Conservation (phyloP, 2,329 filamentous ascomycete genomes). For the Elsinoe arachidis region DNA sequence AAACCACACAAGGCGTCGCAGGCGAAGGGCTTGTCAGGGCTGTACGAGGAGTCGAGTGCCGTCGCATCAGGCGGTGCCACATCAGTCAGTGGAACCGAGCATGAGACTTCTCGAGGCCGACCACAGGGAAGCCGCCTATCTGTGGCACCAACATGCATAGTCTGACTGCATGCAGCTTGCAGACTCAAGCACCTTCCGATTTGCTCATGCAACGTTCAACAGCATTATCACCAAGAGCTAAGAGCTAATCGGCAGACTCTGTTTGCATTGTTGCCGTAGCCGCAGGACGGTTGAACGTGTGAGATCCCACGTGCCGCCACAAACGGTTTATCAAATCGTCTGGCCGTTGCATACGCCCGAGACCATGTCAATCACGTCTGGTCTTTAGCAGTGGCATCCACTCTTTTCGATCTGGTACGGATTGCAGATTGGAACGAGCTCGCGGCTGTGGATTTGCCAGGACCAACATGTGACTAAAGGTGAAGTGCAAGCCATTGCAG, state of each 20-base stretch:
- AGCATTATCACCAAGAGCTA: background rate
- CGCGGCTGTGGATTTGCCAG: background rate
- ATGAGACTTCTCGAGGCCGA: background rate
- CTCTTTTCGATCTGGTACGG: background rate
- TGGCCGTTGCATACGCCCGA: background rate
- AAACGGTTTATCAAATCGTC: background rate
- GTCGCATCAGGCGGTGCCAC: background rate
- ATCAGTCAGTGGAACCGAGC: background rate
- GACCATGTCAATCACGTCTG: background rate
- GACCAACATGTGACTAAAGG: slow-evolving; percentile 8
- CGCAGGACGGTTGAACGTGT: background rate
- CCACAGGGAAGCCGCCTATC: background rate
- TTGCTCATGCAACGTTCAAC: background rate
- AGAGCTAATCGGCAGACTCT: background rate
- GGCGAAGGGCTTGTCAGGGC: too few species aligned
- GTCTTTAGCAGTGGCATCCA: background rate
- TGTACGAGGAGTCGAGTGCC: background rate
- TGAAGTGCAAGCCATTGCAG: slow-evolving; percentile 7
- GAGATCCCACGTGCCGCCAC: background rate
- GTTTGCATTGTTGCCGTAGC: background rate
- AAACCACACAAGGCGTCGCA: background rate
- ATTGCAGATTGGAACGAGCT: background rate
- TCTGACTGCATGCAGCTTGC: background rate
- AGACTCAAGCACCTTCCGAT: background rate
- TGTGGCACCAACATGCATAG: background rate